These are phyloP conservation scores for Blastobotrys mokoenaii DNA, from an alignment of 805 yeast genomes.

Conservation along the genomic window DNA sequence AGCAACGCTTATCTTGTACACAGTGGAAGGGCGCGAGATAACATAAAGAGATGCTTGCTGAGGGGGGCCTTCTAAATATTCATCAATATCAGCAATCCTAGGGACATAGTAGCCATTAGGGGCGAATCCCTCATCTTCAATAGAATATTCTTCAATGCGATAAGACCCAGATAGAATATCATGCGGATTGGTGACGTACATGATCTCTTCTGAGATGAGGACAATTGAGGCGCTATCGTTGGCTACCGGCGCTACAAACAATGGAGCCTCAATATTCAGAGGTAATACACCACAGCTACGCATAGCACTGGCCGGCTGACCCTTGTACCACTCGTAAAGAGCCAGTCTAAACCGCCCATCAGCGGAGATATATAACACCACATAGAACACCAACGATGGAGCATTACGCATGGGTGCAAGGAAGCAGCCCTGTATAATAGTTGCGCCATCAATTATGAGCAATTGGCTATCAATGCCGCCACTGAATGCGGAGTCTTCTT, in stretches of 20 bases:
- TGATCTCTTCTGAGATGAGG: conserved; percentile 32
- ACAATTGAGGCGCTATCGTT: conserved; percentile 29
- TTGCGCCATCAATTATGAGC: no score
- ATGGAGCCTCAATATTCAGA: conserved; percentile 37
- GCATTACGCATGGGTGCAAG: conserved; percentile 3
- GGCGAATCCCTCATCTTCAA: conserved; percentile 3
- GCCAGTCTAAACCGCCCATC: conserved; percentile 1
- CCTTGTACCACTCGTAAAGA: conserved; percentile 14
- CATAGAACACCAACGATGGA: conserved; percentile 3
- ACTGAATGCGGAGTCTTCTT: no score
- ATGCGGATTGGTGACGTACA: conserved; percentile 34
- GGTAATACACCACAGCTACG: conserved; percentile 15
- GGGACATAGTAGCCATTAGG: no score
- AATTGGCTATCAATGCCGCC: no score
- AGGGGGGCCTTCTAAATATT: neutral
- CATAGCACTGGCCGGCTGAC: conserved; percentile 1
- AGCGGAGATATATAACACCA: conserved; percentile 1
- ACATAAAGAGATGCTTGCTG: neutral
- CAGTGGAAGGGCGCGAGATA: neutral
- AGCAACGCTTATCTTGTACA: neutral
- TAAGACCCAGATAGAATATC: conserved; percentile 42
- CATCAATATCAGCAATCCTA: no score
- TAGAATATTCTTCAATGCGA: conserved; percentile 24
- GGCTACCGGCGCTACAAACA: conserved; percentile 32
- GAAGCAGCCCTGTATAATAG: neutral